A percentile compares a stretch with the other conserved stretches of the same genome.
Conservation (phyloP, 768 basidiomycete species). For the Cystobasidium ongulense region DNA sequence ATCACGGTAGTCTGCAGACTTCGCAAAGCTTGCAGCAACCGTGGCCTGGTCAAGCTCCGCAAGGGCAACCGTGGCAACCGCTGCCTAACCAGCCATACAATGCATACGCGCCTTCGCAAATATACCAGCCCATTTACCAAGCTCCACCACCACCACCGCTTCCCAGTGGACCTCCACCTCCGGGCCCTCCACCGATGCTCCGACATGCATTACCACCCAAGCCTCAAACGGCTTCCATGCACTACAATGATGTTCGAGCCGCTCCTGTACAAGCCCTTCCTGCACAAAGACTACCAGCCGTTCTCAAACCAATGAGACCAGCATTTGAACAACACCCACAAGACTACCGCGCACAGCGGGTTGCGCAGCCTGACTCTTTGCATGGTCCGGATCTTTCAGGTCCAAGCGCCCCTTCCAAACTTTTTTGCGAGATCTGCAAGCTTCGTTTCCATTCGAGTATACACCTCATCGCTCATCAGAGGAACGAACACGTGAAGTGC, state of each 20-base stretch:
- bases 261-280: not conserved
- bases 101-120: not conserved
- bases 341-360: not conserved
- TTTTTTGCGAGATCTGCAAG: conserved; percentile 8
- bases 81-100: not conserved
- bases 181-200: not conserved
- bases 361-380: not conserved
- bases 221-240: not conserved
- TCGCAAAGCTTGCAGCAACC: not conserved
- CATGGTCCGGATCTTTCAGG: not conserved
- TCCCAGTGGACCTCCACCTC: not conserved
- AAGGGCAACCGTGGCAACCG: not conserved
- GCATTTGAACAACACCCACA: not conserved
- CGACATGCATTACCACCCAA: not conserved
- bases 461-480: conserved; percentile 10
- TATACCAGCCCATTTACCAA: not conserved
- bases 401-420: not conserved
- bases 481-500: conserved; percentile 26
- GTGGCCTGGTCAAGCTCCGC: not conserved
- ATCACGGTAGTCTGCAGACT: not conserved
- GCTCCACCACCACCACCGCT: not conserved
- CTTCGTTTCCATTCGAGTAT: not conserved
- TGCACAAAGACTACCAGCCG: not conserved
- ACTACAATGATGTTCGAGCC: not conserved
- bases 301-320: not conserved